phyloP scores from a whole-genome alignment of 345 rosid species.

The Salix caprea region DNA sequence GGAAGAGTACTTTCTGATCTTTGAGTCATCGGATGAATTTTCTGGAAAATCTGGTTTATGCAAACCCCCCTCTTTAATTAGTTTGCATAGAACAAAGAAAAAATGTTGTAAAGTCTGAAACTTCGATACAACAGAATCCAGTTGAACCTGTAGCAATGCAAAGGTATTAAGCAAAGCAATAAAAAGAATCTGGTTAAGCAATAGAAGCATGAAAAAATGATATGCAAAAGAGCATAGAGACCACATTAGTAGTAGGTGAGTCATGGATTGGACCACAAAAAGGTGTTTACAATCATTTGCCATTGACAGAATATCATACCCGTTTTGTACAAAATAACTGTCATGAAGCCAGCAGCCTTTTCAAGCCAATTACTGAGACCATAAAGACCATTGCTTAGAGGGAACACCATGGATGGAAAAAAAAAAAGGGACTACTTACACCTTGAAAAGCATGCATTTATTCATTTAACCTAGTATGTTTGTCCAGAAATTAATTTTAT shows the following conservation, averaged over 20 bases:
- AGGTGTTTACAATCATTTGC: background rate
- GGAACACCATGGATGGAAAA: background rate
- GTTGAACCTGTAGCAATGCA: slow-evolving; percentile 52
- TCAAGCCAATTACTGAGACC: background rate
- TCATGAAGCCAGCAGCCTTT: background rate
- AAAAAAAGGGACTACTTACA: background rate
- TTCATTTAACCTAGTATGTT: background rate
- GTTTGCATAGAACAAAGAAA: slow-evolving; percentile 68
- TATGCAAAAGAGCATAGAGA: too few species aligned
- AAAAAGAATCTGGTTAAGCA: background rate
- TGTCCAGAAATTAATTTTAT: background rate
- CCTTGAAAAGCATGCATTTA: background rate
- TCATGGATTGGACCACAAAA: background rate
- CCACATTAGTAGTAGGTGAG: background rate
- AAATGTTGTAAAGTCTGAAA: slow-evolving; percentile 79
- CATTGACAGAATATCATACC: background rate
- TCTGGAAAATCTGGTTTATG: slow-evolving; percentile 30
- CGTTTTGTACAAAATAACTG: background rate
- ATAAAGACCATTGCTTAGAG: background rate
- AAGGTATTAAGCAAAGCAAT: background rate
- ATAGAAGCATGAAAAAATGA: too few species aligned
- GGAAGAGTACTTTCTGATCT: slow-evolving; percentile 37
- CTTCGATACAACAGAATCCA: slow-evolving; percentile 55
- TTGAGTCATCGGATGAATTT: slow-evolving; percentile 32
- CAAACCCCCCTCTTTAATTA: slow-evolving; percentile 57